Base-by-base conservation (phyloP, 2,329 filamentous ascomycete genomes). In the Ustulina deusta region DNA sequence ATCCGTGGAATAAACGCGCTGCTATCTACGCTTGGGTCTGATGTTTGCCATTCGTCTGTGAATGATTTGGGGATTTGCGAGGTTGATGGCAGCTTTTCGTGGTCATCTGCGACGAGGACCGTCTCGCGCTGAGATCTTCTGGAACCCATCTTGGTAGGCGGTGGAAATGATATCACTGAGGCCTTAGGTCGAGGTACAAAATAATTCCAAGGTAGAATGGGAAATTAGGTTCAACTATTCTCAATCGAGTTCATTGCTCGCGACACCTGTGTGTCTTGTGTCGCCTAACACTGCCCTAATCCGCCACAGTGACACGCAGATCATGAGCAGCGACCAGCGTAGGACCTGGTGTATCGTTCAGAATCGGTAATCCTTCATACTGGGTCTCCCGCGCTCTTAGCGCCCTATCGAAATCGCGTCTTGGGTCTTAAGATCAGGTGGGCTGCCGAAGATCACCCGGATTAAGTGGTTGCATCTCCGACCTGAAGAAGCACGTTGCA, bases 61-160 rank as follows among this genome's bases (percentile, higher is more conserved):
- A 79, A 71, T 6, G 77, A 78, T n/a, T 79, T 78, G 57, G 79
- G 77, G 25, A 80, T 76, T 60, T 80, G 79, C 27, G 76, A 78
- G 68, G 71, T n/a, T 76, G 75, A 78, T 17, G 71, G 58, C 36
- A 72, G 69, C 27, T 78, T 73, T 29, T 78, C 77, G 17, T 69
- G 69, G 44, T 78, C 75, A 11, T 79, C 77, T 29, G 72, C 66
- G 32, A 66, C 61, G 38, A 70, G 68, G 44, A 75, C 69, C n/a
- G n/a, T n/a, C 25, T 76, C 63, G 67, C 77, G 77, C 20, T 68
- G 68, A n/a, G 69, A 29, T 55, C 40, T 62, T 13, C 29, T 61
- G 10, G 57, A 58, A 15, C 59, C 68, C 71, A 73, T 73, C 9
- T 46, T 55, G 56, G 13, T 20, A 9, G 32, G 17, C 7, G 20